Evolutionary conservation across 257 asterid species (phyloP).

Genomic region (Schizonepeta tenuifolia): DNA sequence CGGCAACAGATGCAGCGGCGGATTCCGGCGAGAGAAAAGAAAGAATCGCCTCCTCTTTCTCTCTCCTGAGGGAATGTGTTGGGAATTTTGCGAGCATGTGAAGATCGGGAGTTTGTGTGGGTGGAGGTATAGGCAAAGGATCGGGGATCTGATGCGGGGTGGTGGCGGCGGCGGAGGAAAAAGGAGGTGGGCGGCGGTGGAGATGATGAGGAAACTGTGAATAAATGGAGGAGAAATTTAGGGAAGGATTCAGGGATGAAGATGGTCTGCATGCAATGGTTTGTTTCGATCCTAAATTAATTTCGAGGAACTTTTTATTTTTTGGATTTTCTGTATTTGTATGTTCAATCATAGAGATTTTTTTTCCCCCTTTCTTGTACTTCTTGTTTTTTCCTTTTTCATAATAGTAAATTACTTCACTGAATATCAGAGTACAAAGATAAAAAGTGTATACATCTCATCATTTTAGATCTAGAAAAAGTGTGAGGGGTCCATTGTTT

Average conservation of each 20-base stretch:
- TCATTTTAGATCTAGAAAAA: no score
- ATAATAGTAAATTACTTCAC: no score
- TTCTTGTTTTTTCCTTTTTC: no score
- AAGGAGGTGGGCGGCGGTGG: not conserved
- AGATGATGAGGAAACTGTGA: not conserved
- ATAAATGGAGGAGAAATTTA: not conserved
- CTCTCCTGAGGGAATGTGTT: not conserved
- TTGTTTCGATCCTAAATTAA: not conserved
- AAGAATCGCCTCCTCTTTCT: not conserved
- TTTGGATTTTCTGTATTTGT: no score
- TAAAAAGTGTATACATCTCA: no score
- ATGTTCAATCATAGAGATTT: no score
- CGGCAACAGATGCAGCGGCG: not conserved
- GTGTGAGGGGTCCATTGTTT: no score
- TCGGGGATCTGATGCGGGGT: not conserved
- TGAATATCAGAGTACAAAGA: no score
- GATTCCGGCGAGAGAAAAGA: conserved; percentile 6
- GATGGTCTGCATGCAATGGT: not conserved
- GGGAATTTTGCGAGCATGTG: not conserved
- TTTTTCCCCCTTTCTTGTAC: no score
- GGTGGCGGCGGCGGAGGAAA: not conserved
- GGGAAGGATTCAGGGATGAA: not conserved
- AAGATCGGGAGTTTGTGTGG: not conserved
- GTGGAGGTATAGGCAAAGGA: not conserved
- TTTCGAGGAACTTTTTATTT: no score